Evolutionary conservation across 2,329 filamentous ascomycete genomes (phyloP).

Genomic region (Pseudogymnoascus sp.): DNA sequence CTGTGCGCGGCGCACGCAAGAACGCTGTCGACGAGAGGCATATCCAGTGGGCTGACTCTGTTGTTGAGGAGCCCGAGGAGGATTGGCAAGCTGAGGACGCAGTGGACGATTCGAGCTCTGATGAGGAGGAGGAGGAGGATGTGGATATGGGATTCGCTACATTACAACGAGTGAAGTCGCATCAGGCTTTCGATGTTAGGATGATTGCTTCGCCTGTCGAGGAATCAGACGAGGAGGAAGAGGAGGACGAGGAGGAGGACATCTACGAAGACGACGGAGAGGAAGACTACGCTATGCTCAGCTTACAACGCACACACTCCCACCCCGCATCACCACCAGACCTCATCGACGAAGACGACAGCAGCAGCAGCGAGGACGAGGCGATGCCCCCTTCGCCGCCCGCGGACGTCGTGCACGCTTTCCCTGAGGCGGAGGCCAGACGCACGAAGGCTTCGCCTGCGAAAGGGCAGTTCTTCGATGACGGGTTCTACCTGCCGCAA

Average conservation of each 20-base stretch:
- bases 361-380: constrained; percentile 60
- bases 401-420: constrained; percentile 44
- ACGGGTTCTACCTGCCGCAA: constrained; percentile 39
- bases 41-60: constrained; percentile 79
- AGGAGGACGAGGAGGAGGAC: constrained; percentile 31
- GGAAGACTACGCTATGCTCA: constrained; percentile 57
- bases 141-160: constrained; percentile 45
- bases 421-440: constrained; percentile 35
- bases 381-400: constrained; percentile 51
- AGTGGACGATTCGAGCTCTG: constrained; percentile 46
- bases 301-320: constrained; percentile 60
- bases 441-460: constrained; percentile 21
- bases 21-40: constrained; percentile 50
- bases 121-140: constrained; percentile 45
- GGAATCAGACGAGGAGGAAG: constrained; percentile 23
- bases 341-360: constrained; percentile 59
- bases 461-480: constrained; percentile 37
- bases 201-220: neutral
- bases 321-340: constrained; percentile 58
- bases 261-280: constrained; percentile 45
- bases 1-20: constrained; percentile 65
- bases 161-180: constrained; percentile 34
- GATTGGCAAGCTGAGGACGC: constrained; percentile 62
- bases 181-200: neutral
- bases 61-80: constrained; percentile 65